Conservation (phyloP, 2,329 filamentous ascomycete species). For the Colletotrichum australisinense region DNA sequence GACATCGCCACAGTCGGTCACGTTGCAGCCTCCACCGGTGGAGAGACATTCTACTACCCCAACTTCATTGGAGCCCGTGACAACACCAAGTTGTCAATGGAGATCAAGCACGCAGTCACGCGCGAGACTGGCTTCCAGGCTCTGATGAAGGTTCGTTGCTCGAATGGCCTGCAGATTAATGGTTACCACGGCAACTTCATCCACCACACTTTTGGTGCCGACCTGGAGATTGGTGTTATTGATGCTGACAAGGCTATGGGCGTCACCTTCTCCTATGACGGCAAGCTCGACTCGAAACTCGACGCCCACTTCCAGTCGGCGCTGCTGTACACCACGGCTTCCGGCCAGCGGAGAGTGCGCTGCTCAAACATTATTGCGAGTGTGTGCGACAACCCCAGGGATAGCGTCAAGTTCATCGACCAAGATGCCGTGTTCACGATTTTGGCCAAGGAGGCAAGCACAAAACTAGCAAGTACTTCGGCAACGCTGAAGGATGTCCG, state of each 20-base stretch:
- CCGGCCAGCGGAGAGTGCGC: constrained; percentile 87
- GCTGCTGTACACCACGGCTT: constrained; percentile 91
- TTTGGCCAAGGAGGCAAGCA: constrained; percentile 92
- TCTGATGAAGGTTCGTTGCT: constrained; percentile 98
- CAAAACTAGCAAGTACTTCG: constrained; percentile 79
- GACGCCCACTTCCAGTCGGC: constrained; percentile 98
- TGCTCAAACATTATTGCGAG: constrained; percentile 95
- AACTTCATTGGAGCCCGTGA: constrained; percentile 94
- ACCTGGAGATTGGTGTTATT: constrained; percentile 91
- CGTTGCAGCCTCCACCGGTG: constrained; percentile 88
- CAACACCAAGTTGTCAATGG: constrained; percentile 82
- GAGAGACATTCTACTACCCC: constrained; percentile 95
- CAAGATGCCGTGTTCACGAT: constrained; percentile 92
- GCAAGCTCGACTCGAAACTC: constrained; percentile 95
- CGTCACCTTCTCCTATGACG: constrained; percentile 94
- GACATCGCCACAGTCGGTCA: constrained; percentile 94
- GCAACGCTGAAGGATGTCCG: constrained; percentile 87
- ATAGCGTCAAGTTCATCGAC: constrained; percentile 92
- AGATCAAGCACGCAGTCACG: constrained; percentile 87
- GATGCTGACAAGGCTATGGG: constrained; percentile 94
- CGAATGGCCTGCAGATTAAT: constrained; percentile 92
- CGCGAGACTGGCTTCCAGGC: constrained; percentile 95
- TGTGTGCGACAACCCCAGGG: constrained; percentile 85
- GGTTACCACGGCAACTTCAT: constrained; percentile 97
- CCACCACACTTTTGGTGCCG: constrained; percentile 93